Percentiles rank a stretch among this genome's conserved stretches.
Evolutionary conservation across 148 eudicot genomes (phyloP).

Genomic region (Drosera capensis): DNA sequence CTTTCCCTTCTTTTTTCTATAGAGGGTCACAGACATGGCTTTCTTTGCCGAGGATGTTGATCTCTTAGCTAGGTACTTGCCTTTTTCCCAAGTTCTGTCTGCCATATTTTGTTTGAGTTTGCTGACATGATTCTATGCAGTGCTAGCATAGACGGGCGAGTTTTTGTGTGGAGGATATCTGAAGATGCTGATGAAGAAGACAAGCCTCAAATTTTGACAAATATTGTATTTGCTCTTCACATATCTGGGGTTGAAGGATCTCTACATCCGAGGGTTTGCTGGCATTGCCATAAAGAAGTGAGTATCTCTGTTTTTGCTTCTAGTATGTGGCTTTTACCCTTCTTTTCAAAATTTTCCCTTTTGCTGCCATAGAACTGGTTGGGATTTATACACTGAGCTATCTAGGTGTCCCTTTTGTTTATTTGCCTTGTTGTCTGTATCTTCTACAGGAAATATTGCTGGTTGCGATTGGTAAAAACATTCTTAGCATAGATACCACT

Average conservation of each 20-base stretch:
- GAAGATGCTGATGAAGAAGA: conserved; percentile 88
- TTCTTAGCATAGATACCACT: conserved; percentile 69
- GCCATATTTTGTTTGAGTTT: background rate
- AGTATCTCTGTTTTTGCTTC: too few relatives aligned
- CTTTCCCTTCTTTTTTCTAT: conserved; percentile 5
- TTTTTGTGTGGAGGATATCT: conserved; percentile 80
- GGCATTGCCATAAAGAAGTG: conserved; percentile 99
- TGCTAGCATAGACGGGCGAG: conserved; percentile 91
- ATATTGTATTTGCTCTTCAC: conserved; percentile 59
- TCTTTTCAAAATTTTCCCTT: too few relatives aligned
- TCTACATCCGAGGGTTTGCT: conserved; percentile 96
- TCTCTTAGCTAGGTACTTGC: conserved; percentile 76
- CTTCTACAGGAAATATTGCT: conserved; percentile 70
- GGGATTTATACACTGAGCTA: too few relatives aligned
- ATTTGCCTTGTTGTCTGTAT: background rate
- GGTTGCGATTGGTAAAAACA: conserved; percentile 63
- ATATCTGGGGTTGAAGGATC: too few relatives aligned
- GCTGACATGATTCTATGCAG: conserved; percentile 30
- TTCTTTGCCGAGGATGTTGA: conserved; percentile 99
- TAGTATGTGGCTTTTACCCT: too few relatives aligned
- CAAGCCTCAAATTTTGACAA: conserved; percentile 78
- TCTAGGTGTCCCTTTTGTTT: background rate
- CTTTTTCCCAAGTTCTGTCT: conserved; percentile 6
- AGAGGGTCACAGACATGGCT: conserved; percentile 99
- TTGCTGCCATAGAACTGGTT: too few relatives aligned